Conservation (phyloP, 306 rosid species). For the Gastrolobium villosum region DNA sequence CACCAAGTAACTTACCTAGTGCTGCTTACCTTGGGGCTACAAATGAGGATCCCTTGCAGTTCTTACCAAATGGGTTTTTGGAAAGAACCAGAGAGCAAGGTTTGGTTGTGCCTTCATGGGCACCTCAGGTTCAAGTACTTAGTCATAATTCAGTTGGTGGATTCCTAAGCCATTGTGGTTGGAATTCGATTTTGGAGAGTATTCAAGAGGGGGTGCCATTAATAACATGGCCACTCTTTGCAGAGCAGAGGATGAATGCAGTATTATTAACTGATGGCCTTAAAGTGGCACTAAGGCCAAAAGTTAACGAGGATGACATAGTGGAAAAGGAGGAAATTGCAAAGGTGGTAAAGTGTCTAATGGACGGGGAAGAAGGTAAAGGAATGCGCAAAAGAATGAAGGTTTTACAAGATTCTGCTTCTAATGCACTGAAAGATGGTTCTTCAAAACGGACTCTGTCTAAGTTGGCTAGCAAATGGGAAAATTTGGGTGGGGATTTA, state of each 20-base stretch:
- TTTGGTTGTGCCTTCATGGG: slow-evolving; percentile 54
- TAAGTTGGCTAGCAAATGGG: slow-evolving; percentile 19
- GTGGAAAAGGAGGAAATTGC: slow-evolving; percentile 41
- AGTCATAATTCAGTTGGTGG: slow-evolving; percentile 45
- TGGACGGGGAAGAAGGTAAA: slow-evolving; percentile 29
- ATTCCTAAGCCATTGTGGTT: slow-evolving; percentile 45
- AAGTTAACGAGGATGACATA: slow-evolving; percentile 5
- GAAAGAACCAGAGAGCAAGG: slow-evolving; percentile 52
- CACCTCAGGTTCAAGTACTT: slow-evolving; percentile 51
- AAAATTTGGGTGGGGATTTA: not conserved
- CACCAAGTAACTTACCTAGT: slow-evolving; percentile 38
- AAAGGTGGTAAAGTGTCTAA: slow-evolving; percentile 16
- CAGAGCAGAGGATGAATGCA: slow-evolving; percentile 42
- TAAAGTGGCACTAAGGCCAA: slow-evolving; percentile 38
- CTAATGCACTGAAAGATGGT: slow-evolving; percentile 25
- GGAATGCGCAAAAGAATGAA: slow-evolving; percentile 28
- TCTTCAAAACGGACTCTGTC: slow-evolving; percentile 34
- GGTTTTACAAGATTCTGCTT: slow-evolving; percentile 16
- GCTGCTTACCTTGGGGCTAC: slow-evolving; percentile 42
- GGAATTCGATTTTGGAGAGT: slow-evolving; percentile 43
- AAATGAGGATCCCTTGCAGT: slow-evolving; percentile 46
- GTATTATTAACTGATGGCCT: slow-evolving; percentile 31
- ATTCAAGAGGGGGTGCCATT: slow-evolving; percentile 34
- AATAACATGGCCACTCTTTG: slow-evolving; percentile 48
- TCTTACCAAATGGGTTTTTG: slow-evolving; percentile 47